Conservation (phyloP, 371 early-diverging fungal genomes). For the Apophysomyces ossiformis region DNA sequence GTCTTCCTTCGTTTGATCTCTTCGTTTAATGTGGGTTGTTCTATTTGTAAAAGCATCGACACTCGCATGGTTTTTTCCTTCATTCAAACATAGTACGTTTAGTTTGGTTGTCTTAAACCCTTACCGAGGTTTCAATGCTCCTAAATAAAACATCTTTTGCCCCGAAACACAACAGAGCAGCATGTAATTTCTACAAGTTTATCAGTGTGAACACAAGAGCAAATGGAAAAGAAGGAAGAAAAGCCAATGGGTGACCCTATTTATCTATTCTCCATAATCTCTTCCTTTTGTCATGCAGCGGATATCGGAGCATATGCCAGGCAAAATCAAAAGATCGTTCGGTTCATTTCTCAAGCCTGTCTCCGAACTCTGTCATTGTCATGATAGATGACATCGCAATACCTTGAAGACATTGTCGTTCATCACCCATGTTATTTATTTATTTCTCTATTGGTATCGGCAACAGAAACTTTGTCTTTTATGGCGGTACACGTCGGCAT, state of each 20-base stretch:
- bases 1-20: constrained; percentile 4
- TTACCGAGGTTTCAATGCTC: background rate
- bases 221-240: background rate
- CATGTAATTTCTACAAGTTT: too few relatives aligned
- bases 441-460: background rate
- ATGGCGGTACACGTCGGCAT: constrained; percentile 38
- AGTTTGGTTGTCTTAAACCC: constrained; percentile 4
- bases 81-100: background rate
- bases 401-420: too few relatives aligned
- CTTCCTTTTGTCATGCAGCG: background rate
- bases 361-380: background rate
- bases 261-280: too few relatives aligned
- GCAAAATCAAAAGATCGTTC: constrained; percentile 4
- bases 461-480: too few relatives aligned
- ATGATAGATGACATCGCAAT: too few relatives aligned
- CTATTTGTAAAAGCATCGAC: background rate
- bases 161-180: too few relatives aligned
- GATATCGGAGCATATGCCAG: background rate
- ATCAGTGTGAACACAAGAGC: background rate
- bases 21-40: constrained; percentile 6
- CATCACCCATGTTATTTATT: too few relatives aligned
- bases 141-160: too few relatives aligned
- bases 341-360: background rate
- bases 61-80: background rate
- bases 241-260: background rate